A percentile compares a stretch with the other conserved stretches of the same genome.
phyloP scores from a whole-genome alignment of 495 filamentous ascomycete species.

The Hyaloscypha finlandica region DNA sequence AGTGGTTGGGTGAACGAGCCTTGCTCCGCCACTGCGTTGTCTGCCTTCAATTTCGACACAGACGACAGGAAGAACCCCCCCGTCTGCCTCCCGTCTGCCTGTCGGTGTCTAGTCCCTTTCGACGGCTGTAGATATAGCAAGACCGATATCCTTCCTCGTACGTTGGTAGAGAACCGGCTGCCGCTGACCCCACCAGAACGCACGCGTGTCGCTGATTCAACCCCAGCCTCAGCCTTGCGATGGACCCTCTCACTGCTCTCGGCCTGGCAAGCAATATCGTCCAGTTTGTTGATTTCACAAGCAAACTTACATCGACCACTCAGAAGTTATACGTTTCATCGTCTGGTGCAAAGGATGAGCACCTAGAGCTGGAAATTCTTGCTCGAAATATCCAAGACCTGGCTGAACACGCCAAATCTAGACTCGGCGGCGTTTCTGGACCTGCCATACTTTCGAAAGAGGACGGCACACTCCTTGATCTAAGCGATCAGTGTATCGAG shows the following conservation, averaged over 20 bases:
- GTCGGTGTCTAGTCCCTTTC: too few species aligned
- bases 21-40: too few species aligned
- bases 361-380: neutral
- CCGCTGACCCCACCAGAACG: too few species aligned
- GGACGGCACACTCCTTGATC: neutral
- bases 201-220: too few species aligned
- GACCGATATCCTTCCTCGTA: too few species aligned
- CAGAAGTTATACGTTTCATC: neutral
- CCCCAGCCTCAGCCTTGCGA: too few species aligned
- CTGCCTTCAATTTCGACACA: too few species aligned
- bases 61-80: too few species aligned
- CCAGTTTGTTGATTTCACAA: neutral
- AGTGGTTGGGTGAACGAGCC: too few species aligned
- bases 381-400: neutral
- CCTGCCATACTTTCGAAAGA: neutral
- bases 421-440: neutral
- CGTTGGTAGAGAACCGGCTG: too few species aligned
- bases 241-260: conserved; percentile 2
- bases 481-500: neutral
- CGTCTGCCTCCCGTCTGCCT: too few species aligned
- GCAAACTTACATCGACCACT: neutral
- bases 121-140: too few species aligned
- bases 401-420: neutral
- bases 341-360: neutral
- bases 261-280: neutral